A percentile compares a stretch with the other conserved stretches of the same genome.
These are phyloP conservation scores for Xerocomus tenax DNA, from an alignment of 1,284 basidiomycete genomes.

Conservation along the genomic window DNA sequence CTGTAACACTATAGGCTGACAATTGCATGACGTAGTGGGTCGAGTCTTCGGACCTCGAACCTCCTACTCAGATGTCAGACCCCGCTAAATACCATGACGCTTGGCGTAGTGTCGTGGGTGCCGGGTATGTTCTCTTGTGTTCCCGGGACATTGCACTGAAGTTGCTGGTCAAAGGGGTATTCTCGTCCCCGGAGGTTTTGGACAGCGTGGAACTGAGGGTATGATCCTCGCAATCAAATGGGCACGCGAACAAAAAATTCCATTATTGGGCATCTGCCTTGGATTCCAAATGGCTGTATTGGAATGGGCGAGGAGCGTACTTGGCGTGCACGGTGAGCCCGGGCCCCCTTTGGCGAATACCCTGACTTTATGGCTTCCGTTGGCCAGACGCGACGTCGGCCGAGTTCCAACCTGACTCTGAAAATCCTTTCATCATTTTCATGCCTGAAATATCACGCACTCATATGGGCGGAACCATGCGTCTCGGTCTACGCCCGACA, in stretches of 20 bases:
- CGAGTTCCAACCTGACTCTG: constrained; percentile 61
- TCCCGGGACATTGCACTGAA: constrained; percentile 10
- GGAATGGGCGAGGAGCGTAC: constrained; percentile 88
- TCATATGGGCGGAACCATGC: constrained; percentile 98
- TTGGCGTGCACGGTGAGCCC: constrained; percentile 57
- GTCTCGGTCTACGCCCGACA: constrained; percentile 89
- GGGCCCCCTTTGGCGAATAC: background rate
- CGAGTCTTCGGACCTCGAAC: constrained; percentile 90
- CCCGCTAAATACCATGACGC: constrained; percentile 94
- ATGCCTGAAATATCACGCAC: constrained; percentile 99
- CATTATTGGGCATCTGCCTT: constrained; percentile 94
- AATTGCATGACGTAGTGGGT: constrained; percentile 65
- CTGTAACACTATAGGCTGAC: constrained; percentile 9
- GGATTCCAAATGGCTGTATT: constrained; percentile 97
- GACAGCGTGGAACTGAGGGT: constrained; percentile 87
- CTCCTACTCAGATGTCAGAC: constrained; percentile 65
- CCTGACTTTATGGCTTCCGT: constrained; percentile 4
- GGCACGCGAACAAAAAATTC: constrained; percentile 90
- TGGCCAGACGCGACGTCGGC: constrained; percentile 74
- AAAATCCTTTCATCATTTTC: constrained; percentile 82
- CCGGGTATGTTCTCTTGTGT: constrained; percentile 47
- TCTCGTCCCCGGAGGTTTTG: constrained; percentile 94
- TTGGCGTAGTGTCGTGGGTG: constrained; percentile 87
- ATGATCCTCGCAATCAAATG: constrained; percentile 97
- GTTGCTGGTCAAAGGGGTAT: constrained; percentile 57